phyloP scores from a whole-genome alignment of 2,329 filamentous ascomycete species.

The Arthroderma sp. region DNA sequence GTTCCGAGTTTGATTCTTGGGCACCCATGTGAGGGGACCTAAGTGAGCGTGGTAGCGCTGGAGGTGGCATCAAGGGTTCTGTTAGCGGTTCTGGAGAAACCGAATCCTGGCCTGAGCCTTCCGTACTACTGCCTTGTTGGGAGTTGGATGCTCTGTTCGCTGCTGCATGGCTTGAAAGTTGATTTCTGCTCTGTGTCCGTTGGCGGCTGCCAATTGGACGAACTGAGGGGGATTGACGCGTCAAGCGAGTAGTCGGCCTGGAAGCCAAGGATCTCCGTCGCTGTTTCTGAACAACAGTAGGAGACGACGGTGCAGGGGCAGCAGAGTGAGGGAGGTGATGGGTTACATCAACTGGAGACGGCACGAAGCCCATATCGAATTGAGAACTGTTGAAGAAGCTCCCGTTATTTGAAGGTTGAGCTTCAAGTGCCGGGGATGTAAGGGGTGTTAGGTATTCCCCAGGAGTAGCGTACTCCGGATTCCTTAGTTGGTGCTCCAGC shows the following conservation, averaged over 20 bases:
- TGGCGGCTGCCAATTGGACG: slow-evolving; percentile 26
- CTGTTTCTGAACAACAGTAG: slow-evolving; percentile 24
- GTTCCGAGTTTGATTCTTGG: slow-evolving; percentile 17
- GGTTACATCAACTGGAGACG: slow-evolving; percentile 27
- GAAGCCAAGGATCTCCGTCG: slow-evolving; percentile 25
- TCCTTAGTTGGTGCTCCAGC: slow-evolving; percentile 33
- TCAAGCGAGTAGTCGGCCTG: slow-evolving; percentile 22
- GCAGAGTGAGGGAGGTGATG: slow-evolving; percentile 19
- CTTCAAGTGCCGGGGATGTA: slow-evolving; percentile 38
- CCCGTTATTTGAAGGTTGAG: slow-evolving; percentile 26
- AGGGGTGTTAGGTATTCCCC: slow-evolving; percentile 39
- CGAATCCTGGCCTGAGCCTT: slow-evolving; percentile 35
- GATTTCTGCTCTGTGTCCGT: slow-evolving; percentile 18
- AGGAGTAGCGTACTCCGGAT: slow-evolving; percentile 35
- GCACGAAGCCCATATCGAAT: slow-evolving; percentile 28
- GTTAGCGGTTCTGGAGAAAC: slow-evolving; percentile 38
- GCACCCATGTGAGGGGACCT: slow-evolving; percentile 28
- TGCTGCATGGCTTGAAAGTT: slow-evolving; percentile 4
- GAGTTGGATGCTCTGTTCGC: slow-evolving; percentile 11
- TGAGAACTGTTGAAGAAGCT: slow-evolving; percentile 22
- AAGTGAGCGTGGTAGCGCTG: slow-evolving; percentile 30
- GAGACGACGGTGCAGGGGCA: slow-evolving; percentile 21
- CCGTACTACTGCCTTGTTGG: slow-evolving; percentile 26
- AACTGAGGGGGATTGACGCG: slow-evolving; percentile 33
- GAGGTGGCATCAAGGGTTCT: slow-evolving; percentile 37